Evolutionary conservation across 2,329 filamentous ascomycete species (phyloP).

Genomic region (Diplodia corticola): DNA sequence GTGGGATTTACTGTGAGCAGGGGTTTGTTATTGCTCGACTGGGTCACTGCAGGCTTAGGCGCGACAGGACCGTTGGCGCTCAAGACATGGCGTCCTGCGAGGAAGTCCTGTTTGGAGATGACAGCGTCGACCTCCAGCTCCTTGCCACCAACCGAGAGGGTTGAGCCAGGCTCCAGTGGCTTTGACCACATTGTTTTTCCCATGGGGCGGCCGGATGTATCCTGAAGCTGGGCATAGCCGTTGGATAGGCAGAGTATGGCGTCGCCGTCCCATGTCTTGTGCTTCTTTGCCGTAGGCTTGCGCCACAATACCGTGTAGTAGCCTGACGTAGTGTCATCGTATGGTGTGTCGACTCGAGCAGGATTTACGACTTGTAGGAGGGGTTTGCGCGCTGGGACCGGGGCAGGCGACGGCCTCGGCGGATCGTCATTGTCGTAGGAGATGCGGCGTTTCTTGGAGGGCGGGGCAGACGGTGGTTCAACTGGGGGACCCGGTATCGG

Average conservation of each 20-base stretch:
- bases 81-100: slow-evolving; percentile 51
- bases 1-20: slow-evolving; percentile 33
- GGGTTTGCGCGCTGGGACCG: slow-evolving; percentile 32
- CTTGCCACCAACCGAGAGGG: slow-evolving; percentile 64
- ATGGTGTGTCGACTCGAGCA: slow-evolving; percentile 27
- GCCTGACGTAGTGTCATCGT: slow-evolving; percentile 32
- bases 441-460: slow-evolving; percentile 46
- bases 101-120: slow-evolving; percentile 61
- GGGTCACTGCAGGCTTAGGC: slow-evolving; percentile 28
- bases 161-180: slow-evolving; percentile 60
- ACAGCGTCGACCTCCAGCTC: slow-evolving; percentile 67
- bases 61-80: slow-evolving; percentile 24
- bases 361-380: slow-evolving; percentile 31
- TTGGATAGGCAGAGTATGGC: slow-evolving; percentile 60
- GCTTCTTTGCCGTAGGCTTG: slow-evolving; percentile 69
- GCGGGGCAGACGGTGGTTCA: slow-evolving; percentile 33
- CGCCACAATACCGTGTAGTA: slow-evolving; percentile 54
- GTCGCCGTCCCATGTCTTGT: slow-evolving; percentile 77
- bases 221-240: slow-evolving; percentile 61
- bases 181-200: slow-evolving; percentile 58
- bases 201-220: slow-evolving; percentile 64
- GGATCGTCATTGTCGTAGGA: slow-evolving; percentile 34
- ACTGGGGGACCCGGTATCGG: slow-evolving; percentile 24
- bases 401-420: slow-evolving; percentile 20
- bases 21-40: slow-evolving; percentile 28